Base-by-base conservation (phyloP, 2,329 filamentous ascomycete genomes). In the Fragosphaeria purpurea region DNA sequence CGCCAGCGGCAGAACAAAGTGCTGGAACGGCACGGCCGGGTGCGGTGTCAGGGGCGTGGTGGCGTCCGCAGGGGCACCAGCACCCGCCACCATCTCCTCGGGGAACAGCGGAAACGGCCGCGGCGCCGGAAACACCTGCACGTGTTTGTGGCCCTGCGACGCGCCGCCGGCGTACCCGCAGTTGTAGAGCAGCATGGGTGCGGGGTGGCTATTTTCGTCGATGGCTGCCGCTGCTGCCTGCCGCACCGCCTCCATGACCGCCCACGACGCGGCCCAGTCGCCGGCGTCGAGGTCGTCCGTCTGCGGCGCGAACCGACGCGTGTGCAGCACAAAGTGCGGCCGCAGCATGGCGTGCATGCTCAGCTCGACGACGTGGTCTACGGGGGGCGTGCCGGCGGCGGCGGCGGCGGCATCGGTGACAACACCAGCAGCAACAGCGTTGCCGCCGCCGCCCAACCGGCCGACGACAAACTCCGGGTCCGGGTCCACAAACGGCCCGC, bases 141-240 rank as follows among this genome's bases (percentile, higher is more conserved):
- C 58, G 58, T 73, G 70, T 55, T 72, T 73, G 57, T 73, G 70
- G 4, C 68, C 67, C 50, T 70, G 64, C 11, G 65, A 68, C 1
- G 62, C 65, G 13, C 70, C 70, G 46, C 65, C 66, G 32, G 70
- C 65, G 41, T 67, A 65, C 11, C 70, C 70, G 47, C 70, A 71
- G 54, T 73, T 73, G 57, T 67, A 72, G 38, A 73, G 67, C 46
- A 67, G 60, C 58, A 72, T 63, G 33, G 64, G 63, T 31, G 53
- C 51, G 4, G 6, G 35, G 30, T 54, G 50, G 44, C 53, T 41
- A 34, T 32, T 13, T 41, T 34, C 46, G 22, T 12, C 51, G n/a
- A n/a, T n/a, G n/a, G n/a, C n/a, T n/a, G n/a, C n/a, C n/a, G n/a
- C n/a, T n/a, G n/a, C n/a, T n/a, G n/a, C n/a, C n/a, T n/a, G n/a